phyloP scores from a whole-genome alignment of 352 stramenopile species.

The Phytophthora megakarya region DNA sequence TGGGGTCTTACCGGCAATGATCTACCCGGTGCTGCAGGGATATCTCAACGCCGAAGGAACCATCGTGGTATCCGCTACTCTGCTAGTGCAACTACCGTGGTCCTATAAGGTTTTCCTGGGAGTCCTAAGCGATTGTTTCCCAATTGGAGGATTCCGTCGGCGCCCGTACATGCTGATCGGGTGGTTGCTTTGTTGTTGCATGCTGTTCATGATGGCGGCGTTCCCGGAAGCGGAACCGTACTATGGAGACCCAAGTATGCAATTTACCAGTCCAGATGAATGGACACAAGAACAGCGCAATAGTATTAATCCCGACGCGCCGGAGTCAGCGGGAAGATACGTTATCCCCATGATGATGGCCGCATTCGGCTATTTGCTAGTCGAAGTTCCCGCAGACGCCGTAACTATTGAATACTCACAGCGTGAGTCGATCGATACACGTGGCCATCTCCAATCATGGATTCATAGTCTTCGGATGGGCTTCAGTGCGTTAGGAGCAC shows the following conservation, averaged over 20 bases:
- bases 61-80: constrained; percentile 48
- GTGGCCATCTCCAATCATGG: constrained; percentile 58
- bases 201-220: constrained; percentile 54
- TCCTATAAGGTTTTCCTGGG: constrained; percentile 67
- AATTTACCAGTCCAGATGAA: constrained; percentile 35
- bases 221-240: constrained; percentile 50
- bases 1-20: constrained; percentile 48
- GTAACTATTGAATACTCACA: constrained; percentile 68
- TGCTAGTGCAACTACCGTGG: constrained; percentile 62
- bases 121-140: constrained; percentile 65
- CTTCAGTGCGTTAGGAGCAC: constrained; percentile 48
- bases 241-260: constrained; percentile 44
- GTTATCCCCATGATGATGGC: constrained; percentile 77
- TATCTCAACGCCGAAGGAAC: constrained; percentile 68
- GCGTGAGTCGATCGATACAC: constrained; percentile 49
- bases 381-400: constrained; percentile 63
- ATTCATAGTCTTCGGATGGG: constrained; percentile 61
- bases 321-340: constrained; percentile 49
- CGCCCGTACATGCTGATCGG: constrained; percentile 65
- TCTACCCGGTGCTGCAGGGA: constrained; percentile 63
- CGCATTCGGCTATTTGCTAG: constrained; percentile 66
- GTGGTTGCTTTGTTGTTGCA: constrained; percentile 53
- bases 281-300: constrained; percentile 39
- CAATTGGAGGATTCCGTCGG: constrained; percentile 58
- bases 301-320: constrained; percentile 47